Evolutionary conservation across 768 basidiomycete species (phyloP), one percentile per base, ranked within the genome.

Genomic region (Hortiboletus flavorubellus): DNA sequence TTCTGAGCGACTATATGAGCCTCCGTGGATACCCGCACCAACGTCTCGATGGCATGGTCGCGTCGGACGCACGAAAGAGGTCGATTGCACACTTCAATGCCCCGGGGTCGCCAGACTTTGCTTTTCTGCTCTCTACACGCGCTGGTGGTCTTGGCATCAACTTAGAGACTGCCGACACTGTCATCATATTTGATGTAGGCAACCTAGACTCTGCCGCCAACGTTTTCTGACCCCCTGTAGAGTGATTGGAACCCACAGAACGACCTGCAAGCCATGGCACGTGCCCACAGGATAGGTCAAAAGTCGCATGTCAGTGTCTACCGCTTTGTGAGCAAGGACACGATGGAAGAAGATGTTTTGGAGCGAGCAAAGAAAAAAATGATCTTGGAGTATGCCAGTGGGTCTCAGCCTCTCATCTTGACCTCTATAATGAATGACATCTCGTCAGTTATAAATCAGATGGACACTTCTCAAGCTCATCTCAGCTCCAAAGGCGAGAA

Each of bases 201-300:
- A 53, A 53, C 59, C 46, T 47, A 21, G 23, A 42, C 34, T 12
- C 23, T 42, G 8, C 16, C 9, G 3, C 11, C 38, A 1, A 10
- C 45, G 2, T 35, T 23, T 38, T n/a, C 58, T 69, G 23, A 72
- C 18, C 7, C 40, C 49, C 23, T 61, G 34, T 70, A 94, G 93
- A 95, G 92, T 69, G 94, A 96, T 69, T 96, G 93, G 91, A 98
- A 98, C 72, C 95, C 95, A 16, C 95, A 97, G 72, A 98, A 98
- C 72, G 97, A 98, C 68, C 73, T 99, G 57, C 96, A 98, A 73
- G 97, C 97, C 4, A 98, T 98, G 97, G 97, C 97, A 53, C 88
- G 97, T 58, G 97, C 97, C 0, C 97, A 99, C 76, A 90, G 97
- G 56, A 98, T 99, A 66, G 97, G 97, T 4, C 97, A 98, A 72